Conservation (phyloP, 2,329 filamentous ascomycete species). For the Amphichorda felina region DNA sequence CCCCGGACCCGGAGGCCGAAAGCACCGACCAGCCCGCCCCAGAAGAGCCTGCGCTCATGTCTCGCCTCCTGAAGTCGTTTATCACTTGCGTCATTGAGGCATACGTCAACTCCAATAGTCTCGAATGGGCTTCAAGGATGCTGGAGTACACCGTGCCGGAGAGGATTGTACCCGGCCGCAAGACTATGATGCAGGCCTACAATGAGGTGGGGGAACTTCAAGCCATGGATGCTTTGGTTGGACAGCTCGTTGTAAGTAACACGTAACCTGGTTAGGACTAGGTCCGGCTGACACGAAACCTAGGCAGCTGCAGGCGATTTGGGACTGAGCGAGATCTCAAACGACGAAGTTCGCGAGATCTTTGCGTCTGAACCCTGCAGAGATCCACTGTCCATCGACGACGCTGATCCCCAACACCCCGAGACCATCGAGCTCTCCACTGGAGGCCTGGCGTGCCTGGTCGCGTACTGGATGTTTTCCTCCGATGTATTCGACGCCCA, state of each 20-base stretch:
- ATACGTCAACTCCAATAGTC: conserved; percentile 50
- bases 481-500: conserved; percentile 48
- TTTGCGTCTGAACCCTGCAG: conserved; percentile 25
- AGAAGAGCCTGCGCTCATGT: conserved; percentile 49
- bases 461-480: conserved; percentile 52
- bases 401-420: conserved; percentile 32
- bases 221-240: conserved; percentile 53
- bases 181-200: conserved; percentile 52
- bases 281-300: conserved; percentile 7
- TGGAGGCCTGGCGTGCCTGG: conserved; percentile 44
- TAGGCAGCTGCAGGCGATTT: conserved; percentile 53
- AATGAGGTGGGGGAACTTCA: conserved; percentile 49
- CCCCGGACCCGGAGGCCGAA: conserved; percentile 49
- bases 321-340: conserved; percentile 34
- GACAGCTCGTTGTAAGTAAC: conserved; percentile 49
- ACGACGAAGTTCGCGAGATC: conserved; percentile 32
- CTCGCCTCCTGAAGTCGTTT: conserved; percentile 60
- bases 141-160: conserved; percentile 58
- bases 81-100: conserved; percentile 67
- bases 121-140: conserved; percentile 52
- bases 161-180: conserved; percentile 47
- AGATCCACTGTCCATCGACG: conserved; percentile 32
- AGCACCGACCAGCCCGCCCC: conserved; percentile 22
- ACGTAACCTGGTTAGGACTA: not conserved
- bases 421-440: conserved; percentile 46